Base-by-base conservation (phyloP, 1,284 basidiomycete species). In the Austroboletus novae-zelandiae region DNA sequence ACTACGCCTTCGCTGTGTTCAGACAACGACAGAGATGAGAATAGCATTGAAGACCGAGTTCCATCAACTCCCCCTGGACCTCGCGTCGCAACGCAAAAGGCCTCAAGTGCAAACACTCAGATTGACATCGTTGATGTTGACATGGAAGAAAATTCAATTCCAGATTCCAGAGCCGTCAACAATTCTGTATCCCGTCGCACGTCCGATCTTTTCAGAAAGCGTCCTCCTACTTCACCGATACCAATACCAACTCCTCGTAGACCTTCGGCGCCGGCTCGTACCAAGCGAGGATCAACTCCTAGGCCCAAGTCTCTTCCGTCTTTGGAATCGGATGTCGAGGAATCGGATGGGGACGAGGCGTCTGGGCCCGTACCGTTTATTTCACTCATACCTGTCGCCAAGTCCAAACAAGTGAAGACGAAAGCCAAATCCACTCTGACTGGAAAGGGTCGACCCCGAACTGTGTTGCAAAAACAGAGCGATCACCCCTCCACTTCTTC, bases 1-100 rank as follows among this genome's bases (percentile, higher is more conserved):
- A 69, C 77, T 9, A 87, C 86, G 0, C 86, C 86, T 0, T 88
- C 86, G 0, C 70, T 89, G 5, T 84, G 79, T 57, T 88, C 85
- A 3, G 85, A 88, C 60, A 83, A 82, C 45, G 78, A 78, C 10
- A 61, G 67, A 39, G 75, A 76, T 20, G 76, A 77, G 34, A 71
- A 67, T 8, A 74, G 72, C 45, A 69, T 72, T 1, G 76, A 80
- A 23, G 78, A 80, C 34, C 68, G 59, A 31, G 63, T 70, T 3
- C 81, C 78, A 2, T 74, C 74, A 1, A 74, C 73, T 11, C 72
- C 72, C 13, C 72, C 70, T 29, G 64, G 68, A 13, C 57, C 56
- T 10, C 55, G 54, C 31, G 3, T 39, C 17, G 36, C 43, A 32
- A 14, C 43, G 15, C 47, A 43, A 32, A 46, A 51, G 14, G 17